Evolutionary conservation across 495 filamentous ascomycete genomes (phyloP), one percentile per base, ranked within the genome.

Genomic region (Halenospora varia): DNA sequence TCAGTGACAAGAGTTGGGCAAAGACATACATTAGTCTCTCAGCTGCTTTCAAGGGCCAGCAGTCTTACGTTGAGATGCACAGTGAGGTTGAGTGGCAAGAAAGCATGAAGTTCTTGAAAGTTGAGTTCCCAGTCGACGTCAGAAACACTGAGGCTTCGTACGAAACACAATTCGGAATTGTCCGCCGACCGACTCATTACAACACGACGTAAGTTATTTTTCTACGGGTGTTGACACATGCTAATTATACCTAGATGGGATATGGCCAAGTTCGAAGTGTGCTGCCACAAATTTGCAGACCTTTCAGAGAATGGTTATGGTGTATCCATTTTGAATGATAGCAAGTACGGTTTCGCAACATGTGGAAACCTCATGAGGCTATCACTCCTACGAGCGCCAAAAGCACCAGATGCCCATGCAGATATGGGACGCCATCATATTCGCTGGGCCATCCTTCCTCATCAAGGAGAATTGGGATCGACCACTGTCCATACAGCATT

Each of bases 241-340:
- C 63, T 56, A 52, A 40, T 56, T n/a, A 49, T 20, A 62, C 0
- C 39, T n/a, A 88, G 82, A 68, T 98, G 94, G 94, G 94, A 98
- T 63, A 96, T 96, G 93, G 94, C 94, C 64, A 96, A 96, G 66
- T 98, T 98, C 64, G 94, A 98, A 75, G 94, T 98, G 44, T 96
- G 92, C 82, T 92, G 88, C 71, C 94, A 98, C 75, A 93, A 90
- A 70, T 98, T 88, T 78, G 94, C 94, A n/a, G 94, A 97, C 70
- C 78, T 98, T 52, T 96, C 90, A 3, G 94, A 98, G 68, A 75
- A 90, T 67, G 86, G 84, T 29, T 97, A 96, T 68, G 94, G 94
- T 59, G 89, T 98, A 1, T 91, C 89, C 3, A 88, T 98, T 62
- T 79, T 97, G 25, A 98, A 98, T 70, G 94, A 98, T 68, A 88